Evolutionary conservation across 1,139 yeast genomes (phyloP), one percentile per base, ranked within the genome.

Genomic region (Citeromyces siamensis): DNA sequence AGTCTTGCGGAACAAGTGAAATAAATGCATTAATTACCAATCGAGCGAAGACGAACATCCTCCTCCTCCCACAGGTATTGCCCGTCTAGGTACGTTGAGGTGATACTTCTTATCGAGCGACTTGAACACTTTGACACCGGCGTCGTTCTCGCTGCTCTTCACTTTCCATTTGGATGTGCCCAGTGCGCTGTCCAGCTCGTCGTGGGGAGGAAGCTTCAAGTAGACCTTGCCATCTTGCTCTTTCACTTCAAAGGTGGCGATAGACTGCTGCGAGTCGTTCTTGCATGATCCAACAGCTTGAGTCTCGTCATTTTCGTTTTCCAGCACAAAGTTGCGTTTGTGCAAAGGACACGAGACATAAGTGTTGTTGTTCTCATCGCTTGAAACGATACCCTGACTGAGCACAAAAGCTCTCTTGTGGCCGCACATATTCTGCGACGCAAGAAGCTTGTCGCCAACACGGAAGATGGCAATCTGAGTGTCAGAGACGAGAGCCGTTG

Each of bases 391-490:
- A 29, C 61, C 61, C 39, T 56, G 59, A 2, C 51, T 44, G 21
- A 53, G 41, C 2, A 52, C 56, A 46, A 53, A 53, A 1, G 58
- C 51, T 20, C 59, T 45, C 23, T 55, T 50, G 40, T 57, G 60
- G 12, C 58, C 58, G 42, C 62, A 57, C 59, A 57, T 56, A 40
- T 58, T 56, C 36, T 57, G 62, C 7, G 58, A 54, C 12, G 59
- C 56, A 38, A 44, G 54, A 8, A 53, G 43, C 35, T 48, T 47
- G 16, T 47, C 56, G n/a, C 47, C 40, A 12, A 50, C 42, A 31
- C 58, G 44, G 48, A 55, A 57, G 2, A 57, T 22, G 2, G 62
- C 61, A 8, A 57, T 39, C 40, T 57, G 61, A 2, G 62, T 56
- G 37, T 56, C 59, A 2, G 59, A 55, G 2, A 56, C 41, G 20